Percentiles rank a stretch among this genome's conserved stretches.
Conservation (phyloP, 805 yeast genomes). For the Maudiozyma barnettii region DNA sequence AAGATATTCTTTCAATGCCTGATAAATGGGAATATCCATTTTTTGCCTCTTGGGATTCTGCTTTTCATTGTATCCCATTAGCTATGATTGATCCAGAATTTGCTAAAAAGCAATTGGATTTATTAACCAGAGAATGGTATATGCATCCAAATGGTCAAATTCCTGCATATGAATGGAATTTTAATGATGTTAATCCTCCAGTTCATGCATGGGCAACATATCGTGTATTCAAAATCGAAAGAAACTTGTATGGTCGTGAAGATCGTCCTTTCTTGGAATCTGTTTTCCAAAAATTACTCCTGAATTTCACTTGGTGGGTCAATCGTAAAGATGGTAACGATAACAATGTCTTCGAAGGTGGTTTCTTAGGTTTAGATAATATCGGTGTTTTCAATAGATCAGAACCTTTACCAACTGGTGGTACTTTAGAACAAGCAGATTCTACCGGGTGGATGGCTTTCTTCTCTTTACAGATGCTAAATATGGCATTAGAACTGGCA, state of each 20-base stretch:
- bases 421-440: constrained; percentile 84
- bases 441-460: constrained; percentile 98
- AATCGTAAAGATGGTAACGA: constrained; percentile 83
- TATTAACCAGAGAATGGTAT: constrained; percentile 89
- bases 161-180: constrained; percentile 96
- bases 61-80: constrained; percentile 87
- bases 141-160: constrained; percentile 97
- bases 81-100: constrained; percentile 90
- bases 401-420: constrained; percentile 90
- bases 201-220: constrained; percentile 95
- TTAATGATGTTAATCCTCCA: constrained; percentile 90
- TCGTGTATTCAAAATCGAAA: constrained; percentile 78
- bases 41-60: constrained; percentile 95
- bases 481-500: constrained; percentile 84
- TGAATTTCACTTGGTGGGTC: constrained; percentile 97
- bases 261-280: constrained; percentile 79
- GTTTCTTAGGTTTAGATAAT: constrained; percentile 85
- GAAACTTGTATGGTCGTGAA: constrained; percentile 73
- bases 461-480: constrained; percentile 81
- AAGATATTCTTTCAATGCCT: constrained; percentile 80
- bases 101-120: constrained; percentile 80
- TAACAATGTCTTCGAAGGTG: constrained; percentile 87
- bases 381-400: constrained; percentile 89
- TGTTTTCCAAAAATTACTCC: constrained; percentile 79
- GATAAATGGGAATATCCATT: constrained; percentile 96